phyloP scores from a whole-genome alignment of 192 early-diverging fungal genomes.

The Backusella sp. region DNA sequence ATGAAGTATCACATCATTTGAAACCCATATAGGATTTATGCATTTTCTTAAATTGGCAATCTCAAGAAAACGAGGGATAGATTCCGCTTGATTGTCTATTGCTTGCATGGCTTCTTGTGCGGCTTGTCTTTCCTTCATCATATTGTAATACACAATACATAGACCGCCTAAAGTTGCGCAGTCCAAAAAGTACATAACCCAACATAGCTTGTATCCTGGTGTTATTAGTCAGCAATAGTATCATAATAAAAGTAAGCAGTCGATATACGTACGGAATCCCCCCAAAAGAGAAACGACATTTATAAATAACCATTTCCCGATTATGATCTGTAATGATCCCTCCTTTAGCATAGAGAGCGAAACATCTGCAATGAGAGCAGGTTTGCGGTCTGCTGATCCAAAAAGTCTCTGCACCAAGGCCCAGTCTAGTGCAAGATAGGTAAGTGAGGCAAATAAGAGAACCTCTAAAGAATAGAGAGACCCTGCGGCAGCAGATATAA shows the following conservation, averaged over 20 bases:
- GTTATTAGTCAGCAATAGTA: not conserved
- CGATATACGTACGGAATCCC: not conserved
- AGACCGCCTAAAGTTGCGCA: not conserved
- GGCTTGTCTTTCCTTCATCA: not conserved
- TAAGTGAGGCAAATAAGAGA: not conserved
- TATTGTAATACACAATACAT: not conserved
- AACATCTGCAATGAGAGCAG: not conserved
- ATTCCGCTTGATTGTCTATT: not conserved
- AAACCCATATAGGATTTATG: slow-evolving; percentile 10
- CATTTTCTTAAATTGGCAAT: not conserved
- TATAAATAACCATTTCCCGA: not conserved
- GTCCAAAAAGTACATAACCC: not conserved
- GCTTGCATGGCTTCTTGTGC: not conserved
- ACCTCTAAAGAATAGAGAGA: not conserved
- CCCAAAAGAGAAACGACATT: not conserved
- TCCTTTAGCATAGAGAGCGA: not conserved
- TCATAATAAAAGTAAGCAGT: no score
- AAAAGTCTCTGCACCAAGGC: not conserved
- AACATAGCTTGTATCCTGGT: not conserved
- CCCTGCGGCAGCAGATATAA: not conserved
- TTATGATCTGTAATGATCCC: not conserved
- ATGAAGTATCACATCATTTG: slow-evolving; percentile 7
- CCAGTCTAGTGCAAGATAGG: not conserved
- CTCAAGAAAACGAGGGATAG: not conserved
- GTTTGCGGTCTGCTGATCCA: not conserved